Percentiles rank a stretch among this genome's conserved stretches.
phyloP scores from a whole-genome alignment of 805 yeast genomes.

The Suhomyces sp. region DNA sequence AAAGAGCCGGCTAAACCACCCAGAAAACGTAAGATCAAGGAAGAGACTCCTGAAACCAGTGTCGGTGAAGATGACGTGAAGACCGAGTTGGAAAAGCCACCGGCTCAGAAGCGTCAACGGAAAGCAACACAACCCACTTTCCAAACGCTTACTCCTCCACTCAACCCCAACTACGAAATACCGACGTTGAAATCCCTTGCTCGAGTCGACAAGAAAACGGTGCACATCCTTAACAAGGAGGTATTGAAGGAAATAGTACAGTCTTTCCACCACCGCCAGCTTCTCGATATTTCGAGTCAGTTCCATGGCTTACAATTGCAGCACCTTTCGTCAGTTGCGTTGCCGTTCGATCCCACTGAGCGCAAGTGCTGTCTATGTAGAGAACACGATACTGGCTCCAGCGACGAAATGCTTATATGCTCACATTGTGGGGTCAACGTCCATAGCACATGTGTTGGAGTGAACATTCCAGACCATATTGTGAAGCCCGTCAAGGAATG shows the following conservation, averaged over 20 bases:
- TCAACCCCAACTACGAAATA: constrained; percentile 18
- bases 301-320: constrained; percentile 17
- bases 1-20: constrained; percentile 1
- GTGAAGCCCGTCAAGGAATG: constrained; percentile 46
- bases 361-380: constrained; percentile 60
- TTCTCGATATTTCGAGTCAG: constrained; percentile 25
- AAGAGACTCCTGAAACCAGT: not conserved
- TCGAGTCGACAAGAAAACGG: constrained; percentile 19
- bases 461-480: constrained; percentile 14
- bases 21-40: constrained; percentile 3
- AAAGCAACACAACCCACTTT: constrained; percentile 6
- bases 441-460: constrained; percentile 71
- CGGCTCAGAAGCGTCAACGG: constrained; percentile 5
- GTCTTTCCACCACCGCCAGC: constrained; percentile 20
- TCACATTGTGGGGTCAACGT: constrained; percentile 64
- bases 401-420: constrained; percentile 50
- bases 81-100: not conserved
- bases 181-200: constrained; percentile 8
- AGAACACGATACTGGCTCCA: constrained; percentile 25
- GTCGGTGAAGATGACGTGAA: not conserved
- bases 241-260: constrained; percentile 13
- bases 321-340: constrained; percentile 5
- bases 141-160: constrained; percentile 18
- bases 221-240: constrained; percentile 14
- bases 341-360: constrained; percentile 21